Percentiles rank a stretch among this genome's conserved stretches.
Conservation (phyloP, 176 grass and related monocot species). For the Oryza rufipogon region DNA sequence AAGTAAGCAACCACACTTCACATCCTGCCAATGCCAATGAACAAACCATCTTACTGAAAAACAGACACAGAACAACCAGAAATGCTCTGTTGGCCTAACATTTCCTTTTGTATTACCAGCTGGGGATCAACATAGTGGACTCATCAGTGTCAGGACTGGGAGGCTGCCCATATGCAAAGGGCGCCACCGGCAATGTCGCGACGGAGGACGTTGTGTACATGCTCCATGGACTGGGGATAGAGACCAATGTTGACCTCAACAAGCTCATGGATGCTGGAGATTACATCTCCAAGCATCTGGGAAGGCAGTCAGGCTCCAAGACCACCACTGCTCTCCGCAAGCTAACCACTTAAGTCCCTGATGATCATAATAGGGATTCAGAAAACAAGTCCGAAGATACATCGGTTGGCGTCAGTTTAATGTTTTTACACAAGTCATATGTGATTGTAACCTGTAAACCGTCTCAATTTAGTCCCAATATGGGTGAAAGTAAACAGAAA, state of each 20-base stretch:
- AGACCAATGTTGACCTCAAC: constrained; percentile 68
- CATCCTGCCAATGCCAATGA: not conserved
- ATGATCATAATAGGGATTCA: constrained; percentile 17
- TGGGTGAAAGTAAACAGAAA: not conserved
- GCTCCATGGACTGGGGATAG: constrained; percentile 87
- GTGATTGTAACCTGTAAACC: not conserved
- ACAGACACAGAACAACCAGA: not conserved
- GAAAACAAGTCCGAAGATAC: not conserved
- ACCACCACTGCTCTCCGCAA: constrained; percentile 65
- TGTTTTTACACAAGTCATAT: not conserved
- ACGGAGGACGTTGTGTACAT: constrained; percentile 88
- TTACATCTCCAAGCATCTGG: constrained; percentile 86
- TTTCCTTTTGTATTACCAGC: constrained; percentile 41
- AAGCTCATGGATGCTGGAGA: constrained; percentile 85
- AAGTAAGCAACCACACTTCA: constrained; percentile 51
- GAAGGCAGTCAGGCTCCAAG: constrained; percentile 69
- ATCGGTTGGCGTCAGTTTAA: not conserved
- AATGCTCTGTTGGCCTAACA: not conserved
- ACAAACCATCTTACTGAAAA: not conserved
- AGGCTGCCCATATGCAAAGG: constrained; percentile 87
- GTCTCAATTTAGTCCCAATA: not conserved
- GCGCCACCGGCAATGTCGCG: constrained; percentile 83
- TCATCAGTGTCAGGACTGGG: constrained; percentile 86
- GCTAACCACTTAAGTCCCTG: constrained; percentile 28
- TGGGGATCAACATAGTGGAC: constrained; percentile 77